Evolutionary conservation across 352 stramenopile genomes (phyloP).

Genomic region (Phytophthora litchii): DNA sequence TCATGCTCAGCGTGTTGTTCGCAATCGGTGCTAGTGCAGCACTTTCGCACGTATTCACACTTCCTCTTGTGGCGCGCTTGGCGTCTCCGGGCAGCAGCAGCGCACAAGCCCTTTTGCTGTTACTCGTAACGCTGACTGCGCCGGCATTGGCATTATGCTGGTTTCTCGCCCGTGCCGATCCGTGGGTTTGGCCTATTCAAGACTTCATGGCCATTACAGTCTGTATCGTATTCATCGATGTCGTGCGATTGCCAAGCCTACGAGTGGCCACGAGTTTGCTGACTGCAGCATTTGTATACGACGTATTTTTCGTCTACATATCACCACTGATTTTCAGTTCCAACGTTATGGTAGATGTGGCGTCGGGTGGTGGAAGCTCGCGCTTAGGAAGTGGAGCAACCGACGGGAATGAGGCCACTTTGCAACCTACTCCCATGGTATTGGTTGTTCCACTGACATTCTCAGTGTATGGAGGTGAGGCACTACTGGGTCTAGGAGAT

Average conservation of each 20-base stretch:
- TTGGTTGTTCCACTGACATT: constrained; percentile 91
- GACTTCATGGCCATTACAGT: constrained; percentile 89
- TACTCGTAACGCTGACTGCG: constrained; percentile 26
- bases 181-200: constrained; percentile 87
- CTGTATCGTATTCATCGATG: constrained; percentile 89
- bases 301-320: constrained; percentile 95
- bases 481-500: constrained; percentile 94
- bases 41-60: constrained; percentile 50
- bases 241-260: constrained; percentile 81
- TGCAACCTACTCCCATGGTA: constrained; percentile 51
- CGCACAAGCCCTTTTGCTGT: constrained; percentile 16
- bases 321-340: constrained; percentile 83
- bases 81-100: constrained; percentile 19
- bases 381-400: constrained; percentile 10
- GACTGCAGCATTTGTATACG: constrained; percentile 90
- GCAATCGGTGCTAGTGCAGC: constrained; percentile 50
- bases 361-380: constrained; percentile 61
- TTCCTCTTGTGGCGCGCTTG: constrained; percentile 39
- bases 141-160: constrained; percentile 44
- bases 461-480: constrained; percentile 86
- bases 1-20: constrained; percentile 68
- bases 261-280: constrained; percentile 86
- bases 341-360: constrained; percentile 93
- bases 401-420: constrained; percentile 9
- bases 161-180: constrained; percentile 64